Conservation (phyloP, 108 stramenopile species). For the Asterionellopsis glacialis region DNA sequence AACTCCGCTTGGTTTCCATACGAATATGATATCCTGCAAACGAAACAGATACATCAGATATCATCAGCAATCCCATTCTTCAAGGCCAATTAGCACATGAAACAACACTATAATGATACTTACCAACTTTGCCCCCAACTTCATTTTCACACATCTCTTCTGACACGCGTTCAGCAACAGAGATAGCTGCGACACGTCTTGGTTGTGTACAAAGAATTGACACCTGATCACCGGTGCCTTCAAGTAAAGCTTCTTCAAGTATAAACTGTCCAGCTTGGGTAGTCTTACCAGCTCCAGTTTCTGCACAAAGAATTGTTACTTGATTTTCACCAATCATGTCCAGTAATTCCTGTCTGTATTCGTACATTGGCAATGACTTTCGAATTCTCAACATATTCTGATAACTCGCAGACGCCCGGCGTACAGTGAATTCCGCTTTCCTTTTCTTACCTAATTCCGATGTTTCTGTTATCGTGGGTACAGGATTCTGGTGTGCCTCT, state of each 20-base stretch:
- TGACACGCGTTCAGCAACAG: conserved; percentile 70
- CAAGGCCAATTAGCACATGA: neutral
- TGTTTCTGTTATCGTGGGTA: neutral
- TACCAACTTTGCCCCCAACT: conserved; percentile 5
- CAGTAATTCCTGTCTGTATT: conserved; percentile 41
- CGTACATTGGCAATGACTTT: conserved; percentile 45
- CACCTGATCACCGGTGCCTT: conserved; percentile 35
- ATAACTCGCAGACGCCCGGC: conserved; percentile 19
- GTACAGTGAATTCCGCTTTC: neutral
- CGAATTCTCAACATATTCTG: conserved; percentile 33
- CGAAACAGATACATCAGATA: conserved; percentile 47
- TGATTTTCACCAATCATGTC: conserved; percentile 31
- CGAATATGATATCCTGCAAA: conserved; percentile 86
- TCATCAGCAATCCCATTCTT: neutral
- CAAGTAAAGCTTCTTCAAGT: conserved; percentile 64
- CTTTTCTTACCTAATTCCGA: neutral
- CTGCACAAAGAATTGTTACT: conserved; percentile 62
- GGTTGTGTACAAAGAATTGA: conserved; percentile 81
- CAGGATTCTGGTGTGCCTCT: neutral
- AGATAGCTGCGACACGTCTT: conserved; percentile 65
- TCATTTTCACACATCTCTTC: conserved; percentile 58
- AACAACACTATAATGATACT: neutral
- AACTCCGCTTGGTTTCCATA: conserved; percentile 57
- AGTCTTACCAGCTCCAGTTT: conserved; percentile 73
- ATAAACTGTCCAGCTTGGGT: conserved; percentile 82